Percentiles rank a stretch among this genome's conserved stretches.
Evolutionary conservation across 2,329 filamentous ascomycete species (phyloP).

Genomic region (Venturia nashicola): DNA sequence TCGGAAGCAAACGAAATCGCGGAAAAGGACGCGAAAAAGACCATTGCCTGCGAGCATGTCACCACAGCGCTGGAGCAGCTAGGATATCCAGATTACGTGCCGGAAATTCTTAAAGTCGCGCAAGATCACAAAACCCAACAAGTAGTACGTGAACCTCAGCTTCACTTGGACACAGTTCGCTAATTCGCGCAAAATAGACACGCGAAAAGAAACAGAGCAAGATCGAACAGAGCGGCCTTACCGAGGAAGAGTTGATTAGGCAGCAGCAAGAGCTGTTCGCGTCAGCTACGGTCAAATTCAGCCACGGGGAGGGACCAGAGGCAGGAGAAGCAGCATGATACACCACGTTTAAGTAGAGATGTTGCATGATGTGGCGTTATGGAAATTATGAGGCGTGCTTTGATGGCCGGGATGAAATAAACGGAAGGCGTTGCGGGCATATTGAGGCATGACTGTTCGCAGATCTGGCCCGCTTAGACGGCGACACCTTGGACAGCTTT

Average conservation of each 20-base stretch:
- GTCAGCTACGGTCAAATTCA: conserved; percentile 62
- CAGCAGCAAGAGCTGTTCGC: conserved; percentile 90
- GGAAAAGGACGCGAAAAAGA: conserved; percentile 98
- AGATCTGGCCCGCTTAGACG: neutral
- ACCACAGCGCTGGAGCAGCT: conserved; percentile 87
- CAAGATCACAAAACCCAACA: conserved; percentile 86
- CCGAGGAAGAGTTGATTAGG: conserved; percentile 75
- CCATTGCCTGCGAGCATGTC: conserved; percentile 95
- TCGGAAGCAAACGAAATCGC: conserved; percentile 98
- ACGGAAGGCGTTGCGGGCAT: neutral
- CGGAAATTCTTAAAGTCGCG: conserved; percentile 74
- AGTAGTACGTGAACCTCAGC: conserved; percentile 49
- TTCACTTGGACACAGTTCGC: neutral
- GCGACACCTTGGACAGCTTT: neutral
- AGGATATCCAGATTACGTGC: conserved; percentile 85
- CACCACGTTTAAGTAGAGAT: neutral
- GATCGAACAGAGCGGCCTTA: conserved; percentile 86
- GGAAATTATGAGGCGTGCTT: neutral
- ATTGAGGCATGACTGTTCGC: neutral
- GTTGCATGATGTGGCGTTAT: conserved; percentile 1
- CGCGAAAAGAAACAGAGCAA: conserved; percentile 97
- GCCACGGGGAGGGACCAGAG: conserved; percentile 29
- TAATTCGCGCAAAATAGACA: conserved; percentile 40
- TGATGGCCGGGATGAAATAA: neutral
- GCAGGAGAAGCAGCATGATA: neutral